Base-by-base conservation (phyloP, 2,329 filamentous ascomycete species). In the Talaromyces atroroseus region DNA sequence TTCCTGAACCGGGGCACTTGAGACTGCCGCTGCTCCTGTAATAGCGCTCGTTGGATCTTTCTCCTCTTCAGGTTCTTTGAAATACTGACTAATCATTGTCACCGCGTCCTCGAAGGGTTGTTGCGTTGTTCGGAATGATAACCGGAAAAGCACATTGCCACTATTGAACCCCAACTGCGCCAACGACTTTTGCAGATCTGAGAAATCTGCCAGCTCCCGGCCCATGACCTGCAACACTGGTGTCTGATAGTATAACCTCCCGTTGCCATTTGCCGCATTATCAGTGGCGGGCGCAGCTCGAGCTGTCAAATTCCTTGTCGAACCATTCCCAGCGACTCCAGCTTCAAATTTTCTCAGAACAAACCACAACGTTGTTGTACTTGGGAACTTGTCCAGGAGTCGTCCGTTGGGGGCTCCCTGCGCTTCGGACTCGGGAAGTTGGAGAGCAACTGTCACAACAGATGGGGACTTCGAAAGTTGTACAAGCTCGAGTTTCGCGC, bases 401-500 rank as follows among this genome's bases (percentile, higher is more conserved):
- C 91, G 84, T 23, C 85, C 83, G 61, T 83, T 84, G 1, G 85
- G 81, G 20, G 82, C 78, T 49, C 80, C 78, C 46, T 76, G 78
- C 20, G 81, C 84, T 67, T 94, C 88, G 21, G 85, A 82, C 36
- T 86, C 80, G 3, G 90, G 89, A 26, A 96, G 78, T 68, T 95
- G 89, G 12, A 99, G 77, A n/a, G 90, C 92, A 44, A 99, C 87
- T 42, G 88, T 91, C 56, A 99, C 87, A 49, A 88, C 87, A 1
- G 90, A 87, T 0, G 92, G 88, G 0, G 91, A 94, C 57, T 89
- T 89, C 47, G 92, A 94, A 58, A 88, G 86, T 68, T 90, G 86
- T 21, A 96, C 87, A 50, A 99, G 88, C 68, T 97, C 92, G 58
- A 99, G 84, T 69, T 95, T 95, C 58, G 94, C 92, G 60, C 94